These are phyloP conservation scores for Comarum palustre DNA, from an alignment of 306 rosid genomes.

Conservation along the genomic window DNA sequence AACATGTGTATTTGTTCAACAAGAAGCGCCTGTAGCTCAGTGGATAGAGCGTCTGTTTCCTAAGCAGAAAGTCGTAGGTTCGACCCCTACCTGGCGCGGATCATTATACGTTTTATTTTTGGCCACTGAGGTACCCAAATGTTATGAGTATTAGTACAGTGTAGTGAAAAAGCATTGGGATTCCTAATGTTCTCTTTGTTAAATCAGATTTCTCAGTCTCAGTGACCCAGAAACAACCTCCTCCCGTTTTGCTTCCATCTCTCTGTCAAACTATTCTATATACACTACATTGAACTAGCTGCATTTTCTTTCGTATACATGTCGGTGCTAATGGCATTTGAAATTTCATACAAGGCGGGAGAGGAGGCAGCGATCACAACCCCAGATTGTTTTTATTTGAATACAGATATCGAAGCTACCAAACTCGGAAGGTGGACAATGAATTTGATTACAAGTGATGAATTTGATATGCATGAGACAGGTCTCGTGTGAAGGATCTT, in stretches of 20 bases:
- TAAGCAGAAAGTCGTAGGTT: too few species aligned
- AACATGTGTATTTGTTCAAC: rapidly evolving
- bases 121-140: neutral
- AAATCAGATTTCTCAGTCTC: neutral
- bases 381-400: neutral
- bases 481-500: slow-evolving; percentile 1
- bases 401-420: slow-evolving; percentile 7
- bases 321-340: slow-evolving; percentile 1
- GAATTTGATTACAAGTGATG: slow-evolving; percentile 3
- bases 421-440: neutral
- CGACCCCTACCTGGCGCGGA: too few species aligned
- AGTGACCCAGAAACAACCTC: neutral
- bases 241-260: neutral
- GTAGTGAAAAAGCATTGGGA: neutral
- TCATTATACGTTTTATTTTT: too few species aligned
- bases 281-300: neutral
- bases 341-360: neutral
- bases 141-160: neutral
- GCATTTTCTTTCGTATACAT: neutral
- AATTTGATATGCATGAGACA: neutral
- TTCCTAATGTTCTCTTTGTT: slow-evolving; percentile 1
- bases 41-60: too few species aligned
- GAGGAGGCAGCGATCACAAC: neutral
- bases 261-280: neutral
- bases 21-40: slow-evolving; percentile 10